Evolutionary conservation across 2,329 filamentous ascomycete genomes (phyloP).

Genomic region (Thielaviopsis euricoi): DNA sequence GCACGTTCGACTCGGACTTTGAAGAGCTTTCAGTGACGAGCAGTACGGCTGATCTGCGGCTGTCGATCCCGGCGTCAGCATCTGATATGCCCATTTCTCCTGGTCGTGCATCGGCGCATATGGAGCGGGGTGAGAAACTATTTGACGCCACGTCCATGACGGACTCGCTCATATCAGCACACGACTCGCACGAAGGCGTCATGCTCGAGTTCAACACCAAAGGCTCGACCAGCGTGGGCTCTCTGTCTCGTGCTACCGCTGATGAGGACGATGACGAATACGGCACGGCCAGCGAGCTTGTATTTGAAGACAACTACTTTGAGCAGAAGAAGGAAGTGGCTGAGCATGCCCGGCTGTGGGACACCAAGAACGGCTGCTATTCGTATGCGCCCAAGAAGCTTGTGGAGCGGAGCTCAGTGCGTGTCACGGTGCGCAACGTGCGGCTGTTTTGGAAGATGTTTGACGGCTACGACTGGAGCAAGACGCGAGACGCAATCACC

Average conservation of each 20-base stretch:
- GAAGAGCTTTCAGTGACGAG: conserved; percentile 8
- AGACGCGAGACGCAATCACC: conserved; percentile 70
- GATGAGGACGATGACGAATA: conserved; percentile 16
- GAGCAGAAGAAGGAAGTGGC: conserved; percentile 41
- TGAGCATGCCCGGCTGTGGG: conserved; percentile 62
- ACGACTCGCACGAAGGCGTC: conserved; percentile 23
- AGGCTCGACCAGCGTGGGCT: background rate
- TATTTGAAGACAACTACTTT: conserved; percentile 68
- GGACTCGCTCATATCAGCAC: conserved; percentile 10
- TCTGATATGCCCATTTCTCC: background rate
- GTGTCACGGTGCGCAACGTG: conserved; percentile 65
- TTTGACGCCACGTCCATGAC: conserved; percentile 27
- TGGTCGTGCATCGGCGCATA: background rate
- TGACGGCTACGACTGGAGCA: conserved; percentile 92
- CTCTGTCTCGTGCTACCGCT: background rate
- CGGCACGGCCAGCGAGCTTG: conserved; percentile 40
- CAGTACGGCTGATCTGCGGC: conserved; percentile 18
- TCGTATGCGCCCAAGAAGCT: conserved; percentile 46
- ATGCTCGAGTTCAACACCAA: conserved; percentile 16
- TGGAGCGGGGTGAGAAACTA: conserved; percentile 23
- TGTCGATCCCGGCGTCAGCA: background rate
- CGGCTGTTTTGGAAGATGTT: conserved; percentile 96
- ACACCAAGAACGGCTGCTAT: conserved; percentile 61
- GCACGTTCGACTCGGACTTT: conserved; percentile 20
- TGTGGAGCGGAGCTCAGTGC: conserved; percentile 52